Conservation (phyloP, 345 rosid species). For the Populus alba region DNA sequence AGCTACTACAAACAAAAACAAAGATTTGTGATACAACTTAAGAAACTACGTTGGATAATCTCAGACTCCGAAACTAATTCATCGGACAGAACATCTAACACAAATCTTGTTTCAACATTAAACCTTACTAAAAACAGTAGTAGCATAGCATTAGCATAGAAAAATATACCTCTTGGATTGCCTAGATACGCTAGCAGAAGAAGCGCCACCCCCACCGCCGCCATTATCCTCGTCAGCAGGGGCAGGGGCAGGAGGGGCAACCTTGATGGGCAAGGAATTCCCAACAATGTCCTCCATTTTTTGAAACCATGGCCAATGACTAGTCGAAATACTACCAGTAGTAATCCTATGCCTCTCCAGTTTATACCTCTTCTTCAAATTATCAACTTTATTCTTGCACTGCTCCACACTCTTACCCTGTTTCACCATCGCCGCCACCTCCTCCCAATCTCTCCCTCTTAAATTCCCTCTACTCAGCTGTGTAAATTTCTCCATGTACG, state of each 20-base stretch:
- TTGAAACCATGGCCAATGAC: conserved; percentile 86
- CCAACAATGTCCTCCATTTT: conserved; percentile 67
- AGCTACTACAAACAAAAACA: too few species aligned
- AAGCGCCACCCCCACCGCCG: conserved; percentile 6
- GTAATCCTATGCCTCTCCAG: conserved; percentile 74
- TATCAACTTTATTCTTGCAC: conserved; percentile 90
- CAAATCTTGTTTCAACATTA: too few species aligned
- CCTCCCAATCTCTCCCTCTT: conserved; percentile 94
- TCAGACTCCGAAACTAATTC: too few species aligned
- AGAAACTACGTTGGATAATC: too few species aligned
- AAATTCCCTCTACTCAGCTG: conserved; percentile 80
- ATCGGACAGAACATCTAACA: too few species aligned
- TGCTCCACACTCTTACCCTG: conserved; percentile 62
- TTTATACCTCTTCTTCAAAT: conserved; percentile 84
- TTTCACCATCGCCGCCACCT: conserved; percentile 74
- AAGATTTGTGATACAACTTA: too few species aligned
- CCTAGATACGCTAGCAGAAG: not conserved
- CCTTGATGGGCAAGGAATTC: not conserved
- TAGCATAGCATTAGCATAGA: too few species aligned
- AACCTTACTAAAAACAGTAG: too few species aligned
- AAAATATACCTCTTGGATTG: conserved; percentile 22
- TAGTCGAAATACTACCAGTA: conserved; percentile 36
- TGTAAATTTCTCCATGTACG: conserved; percentile 71
- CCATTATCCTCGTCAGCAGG: conserved; percentile 13
- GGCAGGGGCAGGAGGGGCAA: not conserved